A percentile compares a stretch with the other conserved stretches of the same genome.
Evolutionary conservation across 495 filamentous ascomycete genomes (phyloP).

Genomic region (Bathelium albidoporum): DNA sequence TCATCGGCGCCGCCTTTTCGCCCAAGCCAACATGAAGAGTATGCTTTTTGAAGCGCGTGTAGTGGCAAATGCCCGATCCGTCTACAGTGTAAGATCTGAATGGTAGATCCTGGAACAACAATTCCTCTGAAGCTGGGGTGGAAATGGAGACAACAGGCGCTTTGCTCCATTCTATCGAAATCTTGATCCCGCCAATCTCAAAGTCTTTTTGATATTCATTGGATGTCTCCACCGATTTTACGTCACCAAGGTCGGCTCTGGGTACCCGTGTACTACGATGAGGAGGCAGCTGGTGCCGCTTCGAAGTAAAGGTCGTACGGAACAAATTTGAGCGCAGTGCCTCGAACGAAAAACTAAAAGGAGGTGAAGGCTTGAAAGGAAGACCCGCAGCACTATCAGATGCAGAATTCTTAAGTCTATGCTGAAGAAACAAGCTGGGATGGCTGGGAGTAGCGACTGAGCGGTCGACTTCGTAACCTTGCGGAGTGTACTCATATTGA

Average conservation of each 20-base stretch:
- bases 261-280: constrained; percentile 47
- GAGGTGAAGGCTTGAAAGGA: not conserved
- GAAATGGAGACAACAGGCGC: constrained; percentile 48
- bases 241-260: constrained; percentile 23
- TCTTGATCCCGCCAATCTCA: constrained; percentile 39
- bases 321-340: constrained; percentile 50
- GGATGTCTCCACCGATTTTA: constrained; percentile 23
- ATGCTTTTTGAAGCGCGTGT: constrained; percentile 46
- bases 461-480: constrained; percentile 7
- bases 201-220: constrained; percentile 32
- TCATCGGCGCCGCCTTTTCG: constrained; percentile 61
- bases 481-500: constrained; percentile 38
- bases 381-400: not conserved
- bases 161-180: constrained; percentile 44
- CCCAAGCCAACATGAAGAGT: constrained; percentile 57
- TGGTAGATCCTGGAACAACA: constrained; percentile 48
- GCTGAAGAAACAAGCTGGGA: not conserved
- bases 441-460: not conserved
- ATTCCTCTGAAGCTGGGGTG: constrained; percentile 37
- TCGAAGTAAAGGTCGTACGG: constrained; percentile 53
- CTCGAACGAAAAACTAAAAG: constrained; percentile 49
- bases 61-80: constrained; percentile 47
- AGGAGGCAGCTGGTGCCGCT: constrained; percentile 46
- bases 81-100: constrained; percentile 54
- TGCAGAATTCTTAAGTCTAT: not conserved